phyloP scores from a whole-genome alignment of 2,329 filamentous ascomycete genomes.

The Berkeleyomyces rouxiae region DNA sequence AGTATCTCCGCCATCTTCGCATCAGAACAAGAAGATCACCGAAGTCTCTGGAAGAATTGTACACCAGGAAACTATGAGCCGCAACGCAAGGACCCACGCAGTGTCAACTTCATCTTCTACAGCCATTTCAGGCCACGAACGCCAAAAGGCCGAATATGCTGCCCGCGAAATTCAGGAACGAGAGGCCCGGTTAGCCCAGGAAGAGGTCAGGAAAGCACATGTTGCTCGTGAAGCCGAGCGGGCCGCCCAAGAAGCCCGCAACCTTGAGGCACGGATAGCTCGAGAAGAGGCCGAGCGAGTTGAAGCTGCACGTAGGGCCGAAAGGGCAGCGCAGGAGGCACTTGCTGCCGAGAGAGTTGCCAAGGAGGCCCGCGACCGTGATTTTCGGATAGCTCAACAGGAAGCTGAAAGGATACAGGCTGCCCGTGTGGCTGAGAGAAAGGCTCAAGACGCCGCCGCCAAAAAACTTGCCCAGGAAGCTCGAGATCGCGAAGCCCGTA shows the following conservation, averaged over 20 bases:
- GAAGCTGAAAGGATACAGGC: not conserved
- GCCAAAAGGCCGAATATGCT: not conserved
- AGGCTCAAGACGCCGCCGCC: not conserved
- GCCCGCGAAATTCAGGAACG: not conserved
- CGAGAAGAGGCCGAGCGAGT: not conserved
- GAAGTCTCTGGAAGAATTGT: too few relatives aligned
- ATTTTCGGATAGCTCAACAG: not conserved
- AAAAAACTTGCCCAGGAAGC: conserved; percentile 15
- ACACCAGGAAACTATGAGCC: too few relatives aligned
- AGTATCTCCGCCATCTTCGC: not conserved
- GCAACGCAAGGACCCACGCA: too few relatives aligned
- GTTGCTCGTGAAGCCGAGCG: not conserved
- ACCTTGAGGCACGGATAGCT: not conserved
- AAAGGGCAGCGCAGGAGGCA: not conserved
- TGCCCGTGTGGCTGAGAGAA: not conserved
- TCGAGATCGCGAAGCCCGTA: conserved; percentile 25
- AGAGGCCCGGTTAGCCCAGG: not conserved
- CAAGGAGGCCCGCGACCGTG: not conserved
- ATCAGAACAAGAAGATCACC: not conserved
- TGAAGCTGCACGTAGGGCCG: not conserved
- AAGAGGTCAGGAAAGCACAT: not conserved
- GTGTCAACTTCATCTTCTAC: not conserved
- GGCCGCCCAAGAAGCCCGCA: not conserved
- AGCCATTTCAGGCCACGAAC: not conserved
- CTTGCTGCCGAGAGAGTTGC: not conserved